A percentile compares a stretch with the other conserved stretches of the same genome.
Evolutionary conservation across 2,329 filamentous ascomycete species (phyloP).

Genomic region (Alternaria sp.): DNA sequence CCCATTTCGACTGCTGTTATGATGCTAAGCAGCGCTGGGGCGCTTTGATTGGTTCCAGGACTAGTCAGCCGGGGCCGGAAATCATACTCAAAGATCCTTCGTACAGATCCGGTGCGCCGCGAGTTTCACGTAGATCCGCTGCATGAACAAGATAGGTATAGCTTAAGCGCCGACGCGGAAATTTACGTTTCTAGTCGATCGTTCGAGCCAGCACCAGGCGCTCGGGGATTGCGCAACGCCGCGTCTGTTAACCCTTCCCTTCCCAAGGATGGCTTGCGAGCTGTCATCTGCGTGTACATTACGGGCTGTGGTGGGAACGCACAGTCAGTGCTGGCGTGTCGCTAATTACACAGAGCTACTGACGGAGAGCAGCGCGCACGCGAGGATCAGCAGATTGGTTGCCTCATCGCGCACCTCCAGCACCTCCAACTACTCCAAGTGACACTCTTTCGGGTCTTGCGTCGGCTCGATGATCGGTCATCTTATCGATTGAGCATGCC

Average conservation of each 20-base stretch:
- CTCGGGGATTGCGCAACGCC: conserved; percentile 51
- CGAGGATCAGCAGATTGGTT: conserved; percentile 23
- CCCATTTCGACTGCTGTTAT: conserved; percentile 14
- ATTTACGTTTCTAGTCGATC: conserved; percentile 44
- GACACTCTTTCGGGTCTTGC: conserved; percentile 30
- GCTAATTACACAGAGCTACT: conserved; percentile 19
- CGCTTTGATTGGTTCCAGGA: conserved; percentile 27
- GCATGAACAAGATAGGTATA: conserved; percentile 37
- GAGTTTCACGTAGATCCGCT: conserved; percentile 44
- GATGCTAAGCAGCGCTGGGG: conserved; percentile 6
- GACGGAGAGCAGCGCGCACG: conserved; percentile 25
- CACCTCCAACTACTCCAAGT: conserved; percentile 27
- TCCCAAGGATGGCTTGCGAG: conserved; percentile 19
- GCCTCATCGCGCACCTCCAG: conserved; percentile 22
- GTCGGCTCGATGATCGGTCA: conserved; percentile 36
- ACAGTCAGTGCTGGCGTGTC: conserved; percentile 23
- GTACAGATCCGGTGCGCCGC: conserved; percentile 42
- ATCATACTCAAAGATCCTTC: conserved; percentile 41
- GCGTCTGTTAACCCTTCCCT: conserved; percentile 34
- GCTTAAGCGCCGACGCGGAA: conserved; percentile 40
- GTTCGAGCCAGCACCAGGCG: conserved; percentile 44
- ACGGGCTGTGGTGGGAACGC: conserved; percentile 23
- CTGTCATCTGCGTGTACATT: conserved; percentile 22
- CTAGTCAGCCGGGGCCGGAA: conserved; percentile 28
- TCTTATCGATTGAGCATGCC: conserved; percentile 50